Percentiles rank a stretch among this genome's conserved stretches.
phyloP scores from a whole-genome alignment of 331 rosid species.

The Phaseolus coccineus region DNA sequence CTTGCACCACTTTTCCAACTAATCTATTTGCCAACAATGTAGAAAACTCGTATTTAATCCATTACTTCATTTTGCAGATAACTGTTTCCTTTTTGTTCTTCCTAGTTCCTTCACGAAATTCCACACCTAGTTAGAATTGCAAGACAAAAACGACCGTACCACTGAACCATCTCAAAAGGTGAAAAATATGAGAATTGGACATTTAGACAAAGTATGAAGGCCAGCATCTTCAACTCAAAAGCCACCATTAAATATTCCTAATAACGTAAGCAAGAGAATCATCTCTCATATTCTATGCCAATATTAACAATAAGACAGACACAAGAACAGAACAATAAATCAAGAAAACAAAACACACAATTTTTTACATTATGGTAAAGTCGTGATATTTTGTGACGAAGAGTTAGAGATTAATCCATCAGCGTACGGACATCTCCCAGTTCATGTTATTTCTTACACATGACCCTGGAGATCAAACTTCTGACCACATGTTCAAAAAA shows the following conservation, averaged over 20 bases:
- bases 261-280: neutral
- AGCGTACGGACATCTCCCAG: neutral
- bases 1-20: constrained; percentile 27
- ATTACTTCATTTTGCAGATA: neutral
- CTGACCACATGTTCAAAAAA: neutral
- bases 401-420: neutral
- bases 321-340: constrained; percentile 14
- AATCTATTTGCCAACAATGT: constrained; percentile 15
- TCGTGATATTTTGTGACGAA: neutral
- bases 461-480: neutral
- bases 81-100: constrained; percentile 6
- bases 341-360: neutral
- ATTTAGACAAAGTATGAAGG: neutral
- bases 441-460: neutral
- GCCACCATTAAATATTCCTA: neutral
- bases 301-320: neutral
- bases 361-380: neutral
- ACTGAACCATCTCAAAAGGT: constrained; percentile 32
- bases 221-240: neutral
- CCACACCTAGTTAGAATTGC: constrained; percentile 27
- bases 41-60: neutral
- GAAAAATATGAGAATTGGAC: neutral
- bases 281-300: neutral
- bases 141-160: constrained; percentile 1
- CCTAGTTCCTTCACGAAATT: constrained; percentile 30